Evolutionary conservation across 148 eudicot genomes (phyloP).

Genomic region (Gaultheria prostrata): DNA sequence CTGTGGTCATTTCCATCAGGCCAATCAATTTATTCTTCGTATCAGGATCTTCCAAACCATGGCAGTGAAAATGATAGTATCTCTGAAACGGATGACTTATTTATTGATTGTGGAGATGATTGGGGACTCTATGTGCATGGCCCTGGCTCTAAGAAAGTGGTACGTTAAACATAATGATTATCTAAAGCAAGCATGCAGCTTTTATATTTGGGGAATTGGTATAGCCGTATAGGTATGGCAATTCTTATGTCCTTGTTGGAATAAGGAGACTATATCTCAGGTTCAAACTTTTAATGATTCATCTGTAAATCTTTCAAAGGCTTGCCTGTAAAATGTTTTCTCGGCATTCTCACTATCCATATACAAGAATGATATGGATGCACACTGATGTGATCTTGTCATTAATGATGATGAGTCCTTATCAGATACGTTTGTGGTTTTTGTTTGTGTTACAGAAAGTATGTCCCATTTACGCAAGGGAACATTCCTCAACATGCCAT

Average conservation of each 20-base stretch:
- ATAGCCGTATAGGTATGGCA: background rate
- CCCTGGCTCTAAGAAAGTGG: constrained; percentile 50
- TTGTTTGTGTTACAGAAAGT: background rate
- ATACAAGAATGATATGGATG: background rate
- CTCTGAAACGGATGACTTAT: constrained; percentile 42
- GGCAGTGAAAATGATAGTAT: constrained; percentile 36
- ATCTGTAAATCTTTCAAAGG: background rate
- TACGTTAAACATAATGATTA: constrained; percentile 22
- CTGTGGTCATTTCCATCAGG: constrained; percentile 89
- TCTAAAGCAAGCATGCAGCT: background rate
- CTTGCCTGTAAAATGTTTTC: background rate
- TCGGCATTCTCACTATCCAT: background rate
- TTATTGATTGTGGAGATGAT: constrained; percentile 79
- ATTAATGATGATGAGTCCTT: background rate
- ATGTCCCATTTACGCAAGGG: background rate
- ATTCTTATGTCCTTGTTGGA: background rate
- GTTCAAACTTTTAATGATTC: background rate
- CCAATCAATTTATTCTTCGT: constrained; percentile 67
- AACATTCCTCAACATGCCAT: background rate
- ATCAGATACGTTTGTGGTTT: background rate
- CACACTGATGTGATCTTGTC: background rate
- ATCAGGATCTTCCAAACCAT: constrained; percentile 47
- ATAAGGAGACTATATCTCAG: background rate
- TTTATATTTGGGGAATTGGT: background rate
- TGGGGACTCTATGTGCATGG: constrained; percentile 63